Evolutionary conservation across 345 rosid genomes (phyloP).

Genomic region (Arabis alpina): DNA sequence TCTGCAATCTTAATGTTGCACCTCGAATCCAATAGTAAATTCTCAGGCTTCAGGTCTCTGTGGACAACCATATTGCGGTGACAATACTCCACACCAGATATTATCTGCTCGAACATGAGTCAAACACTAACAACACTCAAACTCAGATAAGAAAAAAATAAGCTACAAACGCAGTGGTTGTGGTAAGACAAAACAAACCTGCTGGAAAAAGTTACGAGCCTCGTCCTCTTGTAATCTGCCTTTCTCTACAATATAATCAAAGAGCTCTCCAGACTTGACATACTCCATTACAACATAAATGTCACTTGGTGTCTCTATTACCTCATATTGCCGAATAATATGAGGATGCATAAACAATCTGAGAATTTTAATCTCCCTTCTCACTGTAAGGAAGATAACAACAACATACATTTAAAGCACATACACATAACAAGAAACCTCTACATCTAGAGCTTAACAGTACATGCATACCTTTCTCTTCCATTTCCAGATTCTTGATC

Average conservation of each 20-base stretch:
- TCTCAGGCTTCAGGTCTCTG: constrained; percentile 97
- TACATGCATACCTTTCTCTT: constrained; percentile 74
- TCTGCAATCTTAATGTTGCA: constrained; percentile 93
- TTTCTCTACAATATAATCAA: constrained; percentile 93
- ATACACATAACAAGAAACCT: background rate
- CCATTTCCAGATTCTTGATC: constrained; percentile 82
- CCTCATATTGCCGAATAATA: constrained; percentile 87
- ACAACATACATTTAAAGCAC: too few relatives aligned
- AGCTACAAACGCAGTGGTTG: constrained; percentile 46
- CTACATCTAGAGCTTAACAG: background rate
- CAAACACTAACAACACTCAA: constrained; percentile 14
- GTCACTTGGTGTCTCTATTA: constrained; percentile 80
- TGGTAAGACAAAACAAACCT: constrained; percentile 71
- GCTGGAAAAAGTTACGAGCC: constrained; percentile 93
- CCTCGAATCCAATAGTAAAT: constrained; percentile 85
- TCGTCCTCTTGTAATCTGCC: constrained; percentile 88
- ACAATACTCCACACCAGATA: constrained; percentile 93
- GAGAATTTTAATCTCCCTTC: constrained; percentile 85
- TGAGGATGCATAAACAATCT: constrained; percentile 97
- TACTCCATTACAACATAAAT: constrained; percentile 91
- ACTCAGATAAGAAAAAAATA: constrained; percentile 24
- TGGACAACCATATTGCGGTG: constrained; percentile 94
- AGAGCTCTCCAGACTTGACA: constrained; percentile 93
- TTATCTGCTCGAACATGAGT: constrained; percentile 61
- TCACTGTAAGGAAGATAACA: too few relatives aligned